A percentile compares a stretch with the other conserved stretches of the same genome.
Evolutionary conservation across 139 green algal species (phyloP).

Genomic region (Ettlia oleoabundans): DNA sequence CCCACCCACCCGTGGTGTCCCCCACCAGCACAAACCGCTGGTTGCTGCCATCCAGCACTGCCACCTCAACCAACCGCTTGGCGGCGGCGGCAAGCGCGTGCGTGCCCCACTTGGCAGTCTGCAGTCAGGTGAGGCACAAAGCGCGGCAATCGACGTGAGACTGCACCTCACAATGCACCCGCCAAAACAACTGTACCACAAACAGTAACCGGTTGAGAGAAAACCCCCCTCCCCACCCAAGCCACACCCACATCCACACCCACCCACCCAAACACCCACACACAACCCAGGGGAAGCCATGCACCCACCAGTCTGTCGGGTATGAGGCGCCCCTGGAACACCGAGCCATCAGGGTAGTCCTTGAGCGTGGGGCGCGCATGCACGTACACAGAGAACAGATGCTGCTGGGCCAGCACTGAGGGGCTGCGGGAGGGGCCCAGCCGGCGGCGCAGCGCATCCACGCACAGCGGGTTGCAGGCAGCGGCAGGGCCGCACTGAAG

Average conservation of each 20-base stretch:
- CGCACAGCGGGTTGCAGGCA: slow-evolving; percentile 34
- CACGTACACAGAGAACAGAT: slow-evolving; percentile 56
- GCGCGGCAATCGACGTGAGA: background rate
- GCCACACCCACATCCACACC: background rate
- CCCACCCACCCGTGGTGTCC: slow-evolving; percentile 16
- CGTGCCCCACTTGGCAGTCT: slow-evolving; percentile 31
- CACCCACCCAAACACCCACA: background rate
- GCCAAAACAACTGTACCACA: no score
- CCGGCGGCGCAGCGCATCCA: background rate
- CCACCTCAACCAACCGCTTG: slow-evolving; percentile 42
- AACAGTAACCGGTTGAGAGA: no score
- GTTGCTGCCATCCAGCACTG: slow-evolving; percentile 49
- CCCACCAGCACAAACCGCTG: slow-evolving; percentile 28
- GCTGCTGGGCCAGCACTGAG: slow-evolving; percentile 38
- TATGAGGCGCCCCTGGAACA: slow-evolving; percentile 22
- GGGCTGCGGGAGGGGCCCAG: background rate
- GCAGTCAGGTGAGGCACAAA: background rate
- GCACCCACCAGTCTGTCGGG: slow-evolving; percentile 1
- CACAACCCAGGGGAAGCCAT: background rate
- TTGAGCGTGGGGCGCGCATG: slow-evolving; percentile 41
- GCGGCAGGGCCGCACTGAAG: slow-evolving; percentile 15
- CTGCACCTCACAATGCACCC: background rate
- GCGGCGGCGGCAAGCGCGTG: slow-evolving; percentile 31
- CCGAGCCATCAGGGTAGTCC: slow-evolving; percentile 16
- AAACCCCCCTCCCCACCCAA: no score